phyloP scores from a whole-genome alignment of 192 early-diverging fungal species.

The Phycomyces blakesleeanus region DNA sequence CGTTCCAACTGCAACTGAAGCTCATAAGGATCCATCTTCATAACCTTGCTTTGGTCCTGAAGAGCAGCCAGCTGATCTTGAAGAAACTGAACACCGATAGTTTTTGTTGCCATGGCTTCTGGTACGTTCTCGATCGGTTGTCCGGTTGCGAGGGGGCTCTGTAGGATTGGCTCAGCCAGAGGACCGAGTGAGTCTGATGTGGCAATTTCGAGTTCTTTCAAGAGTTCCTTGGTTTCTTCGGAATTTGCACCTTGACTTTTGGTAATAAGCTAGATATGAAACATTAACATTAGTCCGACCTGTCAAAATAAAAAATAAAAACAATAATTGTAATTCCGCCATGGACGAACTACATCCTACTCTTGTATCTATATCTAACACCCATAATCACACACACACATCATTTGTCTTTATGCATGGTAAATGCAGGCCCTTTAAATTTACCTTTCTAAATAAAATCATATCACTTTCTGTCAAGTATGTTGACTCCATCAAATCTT shows the following conservation, averaged over 20 bases:
- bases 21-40: conserved; percentile 56
- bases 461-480: conserved; percentile 46
- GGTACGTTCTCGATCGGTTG: conserved; percentile 5
- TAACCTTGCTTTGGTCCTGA: conserved; percentile 19
- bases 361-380: conserved; percentile 7
- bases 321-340: neutral
- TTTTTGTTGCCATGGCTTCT: conserved; percentile 27
- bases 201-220: conserved; percentile 25
- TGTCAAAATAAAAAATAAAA: neutral
- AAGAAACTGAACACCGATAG: conserved; percentile 75
- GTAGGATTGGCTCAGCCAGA: neutral
- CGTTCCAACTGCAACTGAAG: conserved; percentile 81
- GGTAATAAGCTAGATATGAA: conserved; percentile 15
- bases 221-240: conserved; percentile 28
- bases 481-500: conserved; percentile 27
- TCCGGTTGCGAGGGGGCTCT: neutral
- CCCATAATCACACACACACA: too few species aligned
- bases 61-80: conserved; percentile 62
- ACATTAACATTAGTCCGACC: too few species aligned
- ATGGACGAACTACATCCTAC: neutral
- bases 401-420: too few species aligned
- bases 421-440: too few species aligned
- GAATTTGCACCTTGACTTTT: conserved; percentile 11
- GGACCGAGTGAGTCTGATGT: conserved; percentile 11
- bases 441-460: conserved; percentile 39